A percentile compares a stretch with the other conserved stretches of the same genome.
Conservation (phyloP, 768 basidiomycete genomes). For the Agaricus sinodeliciosus region DNA sequence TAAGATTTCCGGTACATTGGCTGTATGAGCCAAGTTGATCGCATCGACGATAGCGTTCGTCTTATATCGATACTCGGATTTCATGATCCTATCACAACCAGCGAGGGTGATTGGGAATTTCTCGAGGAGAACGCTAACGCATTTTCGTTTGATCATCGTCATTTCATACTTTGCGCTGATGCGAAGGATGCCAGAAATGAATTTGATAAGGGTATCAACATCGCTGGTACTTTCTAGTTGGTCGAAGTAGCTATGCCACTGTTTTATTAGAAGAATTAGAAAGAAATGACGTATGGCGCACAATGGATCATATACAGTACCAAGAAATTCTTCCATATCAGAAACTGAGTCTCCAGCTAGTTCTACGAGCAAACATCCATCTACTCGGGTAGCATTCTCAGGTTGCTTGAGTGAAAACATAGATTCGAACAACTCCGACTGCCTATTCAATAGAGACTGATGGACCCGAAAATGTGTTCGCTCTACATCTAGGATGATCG, state of each 20-base stretch:
- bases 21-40: slow-evolving; percentile 33
- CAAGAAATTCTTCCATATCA: slow-evolving; percentile 27
- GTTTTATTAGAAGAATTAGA: background rate
- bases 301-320: slow-evolving; percentile 33
- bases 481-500: slow-evolving; percentile 29
- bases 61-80: slow-evolving; percentile 27
- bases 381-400: slow-evolving; percentile 20
- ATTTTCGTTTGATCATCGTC: slow-evolving; percentile 28
- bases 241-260: slow-evolving; percentile 29
- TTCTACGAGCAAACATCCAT: slow-evolving; percentile 30
- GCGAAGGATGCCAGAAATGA: slow-evolving; percentile 34
- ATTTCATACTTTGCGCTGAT: slow-evolving; percentile 40
- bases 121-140: slow-evolving; percentile 30
- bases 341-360: slow-evolving; percentile 18
- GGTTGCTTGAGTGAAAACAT: slow-evolving; percentile 35
- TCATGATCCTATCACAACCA: slow-evolving; percentile 32
- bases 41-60: slow-evolving; percentile 32
- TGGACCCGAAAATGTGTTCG: slow-evolving; percentile 28
- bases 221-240: slow-evolving; percentile 25
- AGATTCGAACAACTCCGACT: slow-evolving; percentile 33
- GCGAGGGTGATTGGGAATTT: slow-evolving; percentile 35
- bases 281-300: slow-evolving; percentile 17
- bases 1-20: slow-evolving; percentile 32
- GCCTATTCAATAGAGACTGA: slow-evolving; percentile 30
- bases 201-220: slow-evolving; percentile 28